Conservation (phyloP, 225 moss, liverwort and hornwort genomes). For the Antitrichia curtipendula region DNA sequence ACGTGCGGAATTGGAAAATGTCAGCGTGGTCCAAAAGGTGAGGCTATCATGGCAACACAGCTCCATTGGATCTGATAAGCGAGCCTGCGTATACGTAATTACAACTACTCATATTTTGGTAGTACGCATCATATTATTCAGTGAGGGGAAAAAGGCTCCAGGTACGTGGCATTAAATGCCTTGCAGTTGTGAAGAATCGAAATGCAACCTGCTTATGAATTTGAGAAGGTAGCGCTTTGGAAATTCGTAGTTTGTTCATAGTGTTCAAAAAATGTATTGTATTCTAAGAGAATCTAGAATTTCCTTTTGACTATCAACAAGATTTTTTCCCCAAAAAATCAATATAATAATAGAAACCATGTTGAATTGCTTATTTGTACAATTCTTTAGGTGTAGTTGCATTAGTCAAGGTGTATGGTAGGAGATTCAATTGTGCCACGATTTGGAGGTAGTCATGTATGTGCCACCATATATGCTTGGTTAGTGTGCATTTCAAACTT, state of each 20-base stretch:
- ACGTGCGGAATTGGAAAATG: not conserved
- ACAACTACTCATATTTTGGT: accelerated
- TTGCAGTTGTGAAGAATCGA: not conserved
- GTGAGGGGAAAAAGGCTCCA: accelerated
- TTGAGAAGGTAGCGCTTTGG: not conserved
- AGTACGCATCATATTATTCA: too few species aligned
- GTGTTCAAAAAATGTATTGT: too few species aligned
- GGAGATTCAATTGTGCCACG: accelerated
- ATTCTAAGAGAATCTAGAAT: too few species aligned
- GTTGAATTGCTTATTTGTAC: too few species aligned
- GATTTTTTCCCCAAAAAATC: too few species aligned
- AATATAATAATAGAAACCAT: too few species aligned
- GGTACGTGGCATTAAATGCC: too few species aligned
- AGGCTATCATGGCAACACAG: not conserved
- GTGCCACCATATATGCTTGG: not conserved
- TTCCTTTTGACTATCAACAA: too few species aligned
- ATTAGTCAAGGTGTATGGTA: not conserved
- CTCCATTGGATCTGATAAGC: not conserved
- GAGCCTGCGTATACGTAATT: accelerated
- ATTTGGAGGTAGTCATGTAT: not conserved
- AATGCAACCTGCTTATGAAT: not conserved
- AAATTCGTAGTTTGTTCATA: too few species aligned
- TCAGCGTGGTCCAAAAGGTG: not conserved
- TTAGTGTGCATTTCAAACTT: not conserved
- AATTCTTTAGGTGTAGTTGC: too few species aligned